Percentiles rank a stretch among this genome's conserved stretches.
phyloP scores from a whole-genome alignment of 1,284 basidiomycete species.

The Ustilago lituana region DNA sequence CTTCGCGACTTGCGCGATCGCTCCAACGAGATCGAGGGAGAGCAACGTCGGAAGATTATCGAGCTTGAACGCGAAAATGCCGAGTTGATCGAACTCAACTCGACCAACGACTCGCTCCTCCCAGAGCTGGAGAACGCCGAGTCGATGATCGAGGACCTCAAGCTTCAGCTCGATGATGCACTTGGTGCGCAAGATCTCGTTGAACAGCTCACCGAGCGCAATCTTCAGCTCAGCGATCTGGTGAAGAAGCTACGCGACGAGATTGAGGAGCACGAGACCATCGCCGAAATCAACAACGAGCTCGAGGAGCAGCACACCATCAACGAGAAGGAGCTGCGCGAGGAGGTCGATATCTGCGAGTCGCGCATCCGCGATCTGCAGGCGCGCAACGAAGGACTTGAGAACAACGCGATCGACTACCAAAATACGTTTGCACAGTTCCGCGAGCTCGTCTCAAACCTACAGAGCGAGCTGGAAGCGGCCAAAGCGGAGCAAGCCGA shows the following conservation, averaged over 20 bases:
- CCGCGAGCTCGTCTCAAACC: slow-evolving; percentile 61
- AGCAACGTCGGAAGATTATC: slow-evolving; percentile 80
- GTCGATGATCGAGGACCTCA: slow-evolving; percentile 89
- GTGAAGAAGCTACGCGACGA: slow-evolving; percentile 92
- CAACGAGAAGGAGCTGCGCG: slow-evolving; percentile 89
- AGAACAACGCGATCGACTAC: slow-evolving; percentile 58
- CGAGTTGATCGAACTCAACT: slow-evolving; percentile 49
- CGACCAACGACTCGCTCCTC: slow-evolving; percentile 41
- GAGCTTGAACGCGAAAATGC: slow-evolving; percentile 88
- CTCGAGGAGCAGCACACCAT: slow-evolving; percentile 95
- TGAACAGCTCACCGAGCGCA: slow-evolving; percentile 92
- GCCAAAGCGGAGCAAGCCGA: slow-evolving; percentile 53
- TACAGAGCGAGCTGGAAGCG: slow-evolving; percentile 58
- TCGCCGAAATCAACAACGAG: slow-evolving; percentile 95
- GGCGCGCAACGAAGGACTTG: slow-evolving; percentile 43
- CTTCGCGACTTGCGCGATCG: slow-evolving; percentile 68
- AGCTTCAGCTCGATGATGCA: slow-evolving; percentile 92
- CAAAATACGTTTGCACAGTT: slow-evolving; percentile 62
- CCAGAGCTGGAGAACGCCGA: slow-evolving; percentile 41
- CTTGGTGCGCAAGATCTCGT: slow-evolving; percentile 95
- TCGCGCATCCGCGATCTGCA: slow-evolving; percentile 44
- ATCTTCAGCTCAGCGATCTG: slow-evolving; percentile 80
- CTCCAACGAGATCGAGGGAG: slow-evolving; percentile 81
- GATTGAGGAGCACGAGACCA: slow-evolving; percentile 93
- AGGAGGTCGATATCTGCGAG: slow-evolving; percentile 75